A percentile compares a stretch with the other conserved stretches of the same genome.
phyloP scores from a whole-genome alignment of 768 basidiomycete species.

The Calvatia gigantea region DNA sequence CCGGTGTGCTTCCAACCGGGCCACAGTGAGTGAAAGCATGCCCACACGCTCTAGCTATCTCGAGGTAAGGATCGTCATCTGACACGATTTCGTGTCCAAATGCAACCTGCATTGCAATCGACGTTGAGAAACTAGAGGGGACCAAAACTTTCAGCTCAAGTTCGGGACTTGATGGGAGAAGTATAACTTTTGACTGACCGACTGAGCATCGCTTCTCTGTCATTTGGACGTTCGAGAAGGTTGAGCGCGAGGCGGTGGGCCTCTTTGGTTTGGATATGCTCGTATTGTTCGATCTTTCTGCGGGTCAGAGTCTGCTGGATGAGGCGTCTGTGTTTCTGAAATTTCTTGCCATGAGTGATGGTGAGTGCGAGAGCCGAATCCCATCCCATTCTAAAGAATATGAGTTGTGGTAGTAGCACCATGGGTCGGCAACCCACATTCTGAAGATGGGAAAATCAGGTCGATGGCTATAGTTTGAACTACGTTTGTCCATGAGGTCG shows the following conservation, averaged over 20 bases:
- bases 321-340: constrained; percentile 7
- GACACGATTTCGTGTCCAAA: not conserved
- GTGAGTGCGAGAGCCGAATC: not conserved
- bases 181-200: not conserved
- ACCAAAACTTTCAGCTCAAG: not conserved
- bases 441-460: not conserved
- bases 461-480: constrained; percentile 15
- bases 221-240: not conserved
- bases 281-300: not conserved
- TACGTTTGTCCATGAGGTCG: constrained; percentile 19
- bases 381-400: not conserved
- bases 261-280: not conserved
- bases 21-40: constrained; percentile 7
- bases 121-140: not conserved
- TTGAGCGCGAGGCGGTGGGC: not conserved
- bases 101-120: not conserved
- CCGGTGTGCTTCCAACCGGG: not conserved
- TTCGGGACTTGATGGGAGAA: not conserved
- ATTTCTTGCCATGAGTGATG: not conserved
- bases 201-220: not conserved
- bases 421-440: not conserved
- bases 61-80: not conserved
- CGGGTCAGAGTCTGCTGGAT: not conserved
- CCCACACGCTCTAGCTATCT: not conserved
- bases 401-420: not conserved